Evolutionary conservation across 345 rosid species (phyloP).

Genomic region (Nasturtium officinale): DNA sequence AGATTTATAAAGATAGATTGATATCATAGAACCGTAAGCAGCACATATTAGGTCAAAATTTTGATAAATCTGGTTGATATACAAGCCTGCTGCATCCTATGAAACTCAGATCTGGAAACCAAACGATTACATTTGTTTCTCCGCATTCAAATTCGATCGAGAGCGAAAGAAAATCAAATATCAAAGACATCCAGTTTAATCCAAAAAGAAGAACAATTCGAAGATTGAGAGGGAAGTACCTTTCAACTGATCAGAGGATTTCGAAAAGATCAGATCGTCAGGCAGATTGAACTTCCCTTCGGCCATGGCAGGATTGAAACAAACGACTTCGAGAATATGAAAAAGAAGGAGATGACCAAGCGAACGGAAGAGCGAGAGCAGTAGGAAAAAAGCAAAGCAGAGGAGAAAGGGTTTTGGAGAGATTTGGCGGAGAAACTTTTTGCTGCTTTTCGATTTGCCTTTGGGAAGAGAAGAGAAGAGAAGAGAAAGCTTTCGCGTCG

Average conservation of each 20-base stretch:
- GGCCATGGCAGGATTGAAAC: conserved; percentile 55
- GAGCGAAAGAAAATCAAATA: conserved; percentile 16
- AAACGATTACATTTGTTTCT: conserved; percentile 3
- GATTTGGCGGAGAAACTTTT: conserved; percentile 31
- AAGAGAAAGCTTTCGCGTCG: conserved; percentile 17
- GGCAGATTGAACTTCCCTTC: conserved; percentile 79
- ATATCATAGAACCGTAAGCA: conserved; percentile 23
- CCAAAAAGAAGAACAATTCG: background rate
- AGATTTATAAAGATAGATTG: background rate
- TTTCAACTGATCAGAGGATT: conserved; percentile 64
- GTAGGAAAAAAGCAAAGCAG: background rate
- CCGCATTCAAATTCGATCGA: conserved; percentile 19
- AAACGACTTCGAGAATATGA: conserved; percentile 17
- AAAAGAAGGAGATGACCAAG: conserved; percentile 1
- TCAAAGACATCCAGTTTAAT: background rate
- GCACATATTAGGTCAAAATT: conserved; percentile 11
- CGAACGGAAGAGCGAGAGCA: background rate
- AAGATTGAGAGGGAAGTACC: conserved; percentile 45
- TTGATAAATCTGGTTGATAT: background rate
- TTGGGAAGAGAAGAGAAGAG: background rate
- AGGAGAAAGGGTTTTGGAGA: conserved; percentile 18
- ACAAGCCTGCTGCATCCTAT: conserved; percentile 8
- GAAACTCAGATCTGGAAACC: conserved; percentile 35
- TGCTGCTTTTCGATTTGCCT: conserved; percentile 43
- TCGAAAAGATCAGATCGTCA: conserved; percentile 70